These are phyloP conservation scores for Pythium brassicae DNA, from an alignment of 352 stramenopile genomes.

Conservation along the genomic window DNA sequence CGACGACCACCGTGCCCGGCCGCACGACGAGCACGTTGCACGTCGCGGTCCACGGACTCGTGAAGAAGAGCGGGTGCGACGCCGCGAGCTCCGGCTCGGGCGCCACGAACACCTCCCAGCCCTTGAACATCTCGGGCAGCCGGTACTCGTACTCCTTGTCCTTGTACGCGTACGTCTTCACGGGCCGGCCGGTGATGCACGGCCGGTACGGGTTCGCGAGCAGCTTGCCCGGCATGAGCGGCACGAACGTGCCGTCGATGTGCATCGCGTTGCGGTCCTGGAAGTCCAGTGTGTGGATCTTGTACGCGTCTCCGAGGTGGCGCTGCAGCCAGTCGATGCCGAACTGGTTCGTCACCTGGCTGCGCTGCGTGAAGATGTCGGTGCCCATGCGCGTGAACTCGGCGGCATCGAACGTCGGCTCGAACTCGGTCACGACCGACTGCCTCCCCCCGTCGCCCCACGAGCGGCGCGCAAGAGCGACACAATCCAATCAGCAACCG, in stretches of 20 bases:
- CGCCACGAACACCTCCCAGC: conserved; percentile 87
- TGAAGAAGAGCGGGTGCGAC: conserved; percentile 86
- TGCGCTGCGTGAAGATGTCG: conserved; percentile 90
- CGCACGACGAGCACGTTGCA: conserved; percentile 88
- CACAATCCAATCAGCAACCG: neutral
- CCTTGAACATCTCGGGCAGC: conserved; percentile 89
- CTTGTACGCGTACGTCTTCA: conserved; percentile 89
- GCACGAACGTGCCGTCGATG: conserved; percentile 88
- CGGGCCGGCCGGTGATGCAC: conserved; percentile 80
- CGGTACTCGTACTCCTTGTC: conserved; percentile 85
- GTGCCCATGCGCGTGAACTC: conserved; percentile 89
- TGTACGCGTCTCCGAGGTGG: conserved; percentile 84
- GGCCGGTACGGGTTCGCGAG: conserved; percentile 84
- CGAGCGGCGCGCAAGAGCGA: neutral
- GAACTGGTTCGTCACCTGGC: conserved; percentile 89
- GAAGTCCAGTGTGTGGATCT: conserved; percentile 86
- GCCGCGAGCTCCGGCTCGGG: conserved; percentile 75
- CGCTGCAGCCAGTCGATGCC: conserved; percentile 88
- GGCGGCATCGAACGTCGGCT: conserved; percentile 85
- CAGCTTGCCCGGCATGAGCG: conserved; percentile 81
- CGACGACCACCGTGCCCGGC: conserved; percentile 75
- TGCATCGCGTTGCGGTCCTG: conserved; percentile 91
- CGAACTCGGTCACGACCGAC: conserved; percentile 87
- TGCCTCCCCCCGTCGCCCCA: conserved; percentile 13
- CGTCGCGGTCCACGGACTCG: conserved; percentile 86